Evolutionary conservation across 371 early-diverging fungal genomes (phyloP).

Genomic region (Entomophthora muscae): DNA sequence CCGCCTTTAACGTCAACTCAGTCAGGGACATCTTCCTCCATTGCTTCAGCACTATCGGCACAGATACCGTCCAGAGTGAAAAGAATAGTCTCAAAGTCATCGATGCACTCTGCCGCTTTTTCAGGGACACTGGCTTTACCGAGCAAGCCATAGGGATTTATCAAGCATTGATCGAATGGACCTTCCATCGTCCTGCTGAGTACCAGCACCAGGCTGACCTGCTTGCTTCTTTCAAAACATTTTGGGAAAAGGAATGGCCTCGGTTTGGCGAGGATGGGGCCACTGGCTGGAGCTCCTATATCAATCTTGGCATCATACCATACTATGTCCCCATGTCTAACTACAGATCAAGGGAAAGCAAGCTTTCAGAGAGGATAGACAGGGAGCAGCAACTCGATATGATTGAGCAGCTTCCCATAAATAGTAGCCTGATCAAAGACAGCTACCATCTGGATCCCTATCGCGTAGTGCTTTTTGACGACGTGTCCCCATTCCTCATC

Average conservation of each 20-base stretch:
- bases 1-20: slow-evolving; percentile 38
- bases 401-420: background rate
- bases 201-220: slow-evolving; percentile 21
- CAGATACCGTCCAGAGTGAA: slow-evolving; percentile 27
- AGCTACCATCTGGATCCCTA: slow-evolving; percentile 33
- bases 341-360: background rate
- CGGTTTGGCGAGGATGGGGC: slow-evolving; percentile 54
- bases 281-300: background rate
- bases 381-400: background rate
- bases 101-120: slow-evolving; percentile 34
- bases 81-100: slow-evolving; percentile 39
- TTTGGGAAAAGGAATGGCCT: slow-evolving; percentile 60
- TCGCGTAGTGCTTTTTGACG: slow-evolving; percentile 49
- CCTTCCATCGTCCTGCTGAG: slow-evolving; percentile 36
- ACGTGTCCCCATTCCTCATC: slow-evolving; percentile 40
- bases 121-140: slow-evolving; percentile 41
- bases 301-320: background rate
- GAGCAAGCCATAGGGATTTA: slow-evolving; percentile 45
- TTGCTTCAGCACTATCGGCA: slow-evolving; percentile 22
- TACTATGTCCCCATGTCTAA: background rate
- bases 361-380: background rate
- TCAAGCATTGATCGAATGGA: slow-evolving; percentile 58
- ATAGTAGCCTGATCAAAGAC: slow-evolving; percentile 9
- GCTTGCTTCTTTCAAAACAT: slow-evolving; percentile 36
- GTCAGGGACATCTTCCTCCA: slow-evolving; percentile 44